These are phyloP conservation scores for Ananas comosus DNA, from an alignment of 176 grass and related monocot genomes.

Conservation along the genomic window DNA sequence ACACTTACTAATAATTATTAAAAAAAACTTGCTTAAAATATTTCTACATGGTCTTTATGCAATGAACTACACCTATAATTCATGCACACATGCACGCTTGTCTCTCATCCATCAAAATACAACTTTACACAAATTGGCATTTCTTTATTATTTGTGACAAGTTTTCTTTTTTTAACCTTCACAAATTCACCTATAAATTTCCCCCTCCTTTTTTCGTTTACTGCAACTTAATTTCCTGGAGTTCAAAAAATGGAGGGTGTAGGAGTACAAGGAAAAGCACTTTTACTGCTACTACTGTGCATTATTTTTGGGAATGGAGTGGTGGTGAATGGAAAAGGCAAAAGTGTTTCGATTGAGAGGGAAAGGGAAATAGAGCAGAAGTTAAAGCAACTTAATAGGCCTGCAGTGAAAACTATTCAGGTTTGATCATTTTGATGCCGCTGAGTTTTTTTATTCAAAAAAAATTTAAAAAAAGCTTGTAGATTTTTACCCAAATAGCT, in stretches of 20 bases:
- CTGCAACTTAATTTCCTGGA: too few relatives aligned
- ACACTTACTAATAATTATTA: too few relatives aligned
- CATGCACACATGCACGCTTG: too few relatives aligned
- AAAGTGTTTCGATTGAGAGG: neutral
- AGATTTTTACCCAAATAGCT: neutral
- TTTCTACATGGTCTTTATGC: too few relatives aligned
- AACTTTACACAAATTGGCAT: too few relatives aligned
- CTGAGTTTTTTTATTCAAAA: neutral
- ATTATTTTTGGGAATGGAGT: neutral
- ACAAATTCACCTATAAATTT: too few relatives aligned
- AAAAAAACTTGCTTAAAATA: too few relatives aligned
- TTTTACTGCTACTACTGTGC: neutral
- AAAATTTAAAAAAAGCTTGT: neutral
- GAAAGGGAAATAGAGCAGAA: neutral
- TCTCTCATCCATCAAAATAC: too few relatives aligned
- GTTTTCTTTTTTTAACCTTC: too few relatives aligned
- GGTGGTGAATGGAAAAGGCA: neutral
- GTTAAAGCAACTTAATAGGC: conserved; percentile 4
- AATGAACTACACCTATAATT: too few relatives aligned
- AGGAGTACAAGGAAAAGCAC: neutral
- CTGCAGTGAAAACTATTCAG: conserved; percentile 5
- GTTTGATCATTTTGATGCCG: neutral
- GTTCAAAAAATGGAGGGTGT: neutral
- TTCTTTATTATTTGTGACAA: too few relatives aligned
- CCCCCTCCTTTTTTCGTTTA: too few relatives aligned